Evolutionary conservation across 495 filamentous ascomycete genomes (phyloP), one percentile per base, ranked within the genome.

Genomic region (Venustampulla echinocandica): DNA sequence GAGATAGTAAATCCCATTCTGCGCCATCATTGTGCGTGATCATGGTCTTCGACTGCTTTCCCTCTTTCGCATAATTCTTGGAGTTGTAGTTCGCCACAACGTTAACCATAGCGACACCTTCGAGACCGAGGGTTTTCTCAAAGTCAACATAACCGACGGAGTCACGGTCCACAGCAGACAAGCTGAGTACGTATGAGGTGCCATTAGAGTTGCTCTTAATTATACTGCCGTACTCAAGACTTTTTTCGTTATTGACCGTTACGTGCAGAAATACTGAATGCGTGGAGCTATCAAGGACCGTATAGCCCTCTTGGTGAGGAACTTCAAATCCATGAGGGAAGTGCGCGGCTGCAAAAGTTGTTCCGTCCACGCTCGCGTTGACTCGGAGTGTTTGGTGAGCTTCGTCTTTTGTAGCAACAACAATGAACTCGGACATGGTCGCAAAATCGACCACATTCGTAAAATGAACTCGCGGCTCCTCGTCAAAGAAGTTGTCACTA

Each of bases 191-290:
- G 54, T 96, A 99, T 2, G 84, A 90, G 0, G 92, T 97, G 28
- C 92, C 92, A 59, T 97, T 97, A 56, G 86, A 95, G 65, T 99
- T 99, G 55, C 87, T 94, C 74, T 97, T 97, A 58, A 99, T 74
- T 42, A 99, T 81, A 19, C 79, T 79, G n/a, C 92, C 92, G 52
- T 84, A 87, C 44, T 80, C 77, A 25, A 71, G 74, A 2, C 72
- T 80, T 19, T 68, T 55, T 6, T 65, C 64, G 20, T 68, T 70
- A 46, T 81, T 81, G 39, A 86, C 82, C 2, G 80, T 86, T 13
- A 97, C 89, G 49, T 95, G 88, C 45, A 99, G 64, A 69, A 97
- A 96, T 41, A 96, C 71, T 6, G 92, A 82, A 64, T 95, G 88
- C 0, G 87, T 93, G 9, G 85, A 88, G 62, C 86, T 92, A 52